Evolutionary conservation across 805 yeast species (phyloP).

Genomic region (Sugiyamaella mastotermitis): DNA sequence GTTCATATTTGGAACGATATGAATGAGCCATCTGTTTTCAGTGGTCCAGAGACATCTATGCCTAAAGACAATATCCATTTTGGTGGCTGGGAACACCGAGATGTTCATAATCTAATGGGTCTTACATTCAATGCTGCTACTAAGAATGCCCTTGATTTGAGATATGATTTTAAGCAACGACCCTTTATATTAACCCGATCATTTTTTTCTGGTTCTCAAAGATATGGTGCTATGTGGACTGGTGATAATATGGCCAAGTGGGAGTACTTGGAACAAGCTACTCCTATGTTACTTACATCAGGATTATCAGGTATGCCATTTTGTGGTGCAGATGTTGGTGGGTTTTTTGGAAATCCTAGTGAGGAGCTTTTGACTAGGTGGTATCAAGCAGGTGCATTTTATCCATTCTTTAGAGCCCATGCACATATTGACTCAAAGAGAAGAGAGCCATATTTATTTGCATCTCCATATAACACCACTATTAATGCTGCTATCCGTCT

Average conservation of each 20-base stretch:
- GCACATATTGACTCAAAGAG: slow-evolving; percentile 92
- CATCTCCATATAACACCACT: slow-evolving; percentile 61
- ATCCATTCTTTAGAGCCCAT: slow-evolving; percentile 94
- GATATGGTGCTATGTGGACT: slow-evolving; percentile 93
- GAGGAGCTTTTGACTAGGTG: slow-evolving; percentile 79
- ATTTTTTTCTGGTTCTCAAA: slow-evolving; percentile 85
- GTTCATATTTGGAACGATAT: slow-evolving; percentile 93
- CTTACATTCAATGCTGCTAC: slow-evolving; percentile 77
- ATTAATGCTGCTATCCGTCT: slow-evolving; percentile 67
- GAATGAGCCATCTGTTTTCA: slow-evolving; percentile 95
- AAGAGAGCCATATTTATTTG: slow-evolving; percentile 86
- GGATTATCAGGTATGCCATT: slow-evolving; percentile 86
- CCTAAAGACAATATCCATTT: slow-evolving; percentile 75
- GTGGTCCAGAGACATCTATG: slow-evolving; percentile 90
- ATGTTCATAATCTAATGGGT: slow-evolving; percentile 84
- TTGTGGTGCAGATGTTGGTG: slow-evolving; percentile 95
- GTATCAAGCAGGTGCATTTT: slow-evolving; percentile 95
- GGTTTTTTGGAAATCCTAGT: slow-evolving; percentile 87
- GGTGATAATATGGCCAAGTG: slow-evolving; percentile 94
- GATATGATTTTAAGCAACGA: slow-evolving; percentile 45
- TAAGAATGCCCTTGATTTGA: slow-evolving; percentile 50
- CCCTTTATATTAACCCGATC: slow-evolving; percentile 88
- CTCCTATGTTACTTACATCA: slow-evolving; percentile 82
- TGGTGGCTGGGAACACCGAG: slow-evolving; percentile 84
- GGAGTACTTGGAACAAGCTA: slow-evolving; percentile 74